These are phyloP conservation scores for Leccinum broughii DNA, from an alignment of 768 basidiomycete species.

Conservation along the genomic window DNA sequence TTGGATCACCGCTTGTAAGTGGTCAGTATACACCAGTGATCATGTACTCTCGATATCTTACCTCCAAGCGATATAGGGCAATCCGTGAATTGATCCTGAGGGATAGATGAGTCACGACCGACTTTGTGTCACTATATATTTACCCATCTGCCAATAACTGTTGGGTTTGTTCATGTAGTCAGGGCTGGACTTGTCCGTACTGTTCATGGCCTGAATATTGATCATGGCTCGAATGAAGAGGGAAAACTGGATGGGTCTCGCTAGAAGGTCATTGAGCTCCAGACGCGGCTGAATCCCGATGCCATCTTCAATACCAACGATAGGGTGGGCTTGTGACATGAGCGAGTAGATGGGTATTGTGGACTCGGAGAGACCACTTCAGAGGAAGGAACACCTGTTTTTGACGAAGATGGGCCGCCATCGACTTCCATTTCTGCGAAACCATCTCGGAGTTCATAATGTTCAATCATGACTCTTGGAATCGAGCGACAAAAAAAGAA, in stretches of 20 bases:
- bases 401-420: no score
- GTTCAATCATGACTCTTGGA: no score
- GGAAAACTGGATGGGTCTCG: conserved; percentile 16
- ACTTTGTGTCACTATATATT: neutral
- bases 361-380: neutral
- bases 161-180: conserved; percentile 18
- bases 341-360: neutral
- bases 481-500: no score
- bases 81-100: conserved; percentile 18
- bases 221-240: conserved; percentile 20
- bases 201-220: conserved; percentile 7
- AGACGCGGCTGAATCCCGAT: conserved; percentile 17
- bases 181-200: neutral
- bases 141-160: conserved; percentile 24
- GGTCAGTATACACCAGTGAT: neutral
- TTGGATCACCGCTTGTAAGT: conserved; percentile 18
- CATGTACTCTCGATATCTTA: neutral
- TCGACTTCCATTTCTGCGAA: no score
- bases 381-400: neutral
- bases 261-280: conserved; percentile 19
- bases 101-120: neutral
- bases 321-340: conserved; percentile 16
- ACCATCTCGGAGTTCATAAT: no score
- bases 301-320: conserved; percentile 7
- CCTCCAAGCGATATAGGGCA: conserved; percentile 17